Evolutionary conservation across 2,329 filamentous ascomycete species (phyloP).

Genomic region (Scleromitrula shiraiana): DNA sequence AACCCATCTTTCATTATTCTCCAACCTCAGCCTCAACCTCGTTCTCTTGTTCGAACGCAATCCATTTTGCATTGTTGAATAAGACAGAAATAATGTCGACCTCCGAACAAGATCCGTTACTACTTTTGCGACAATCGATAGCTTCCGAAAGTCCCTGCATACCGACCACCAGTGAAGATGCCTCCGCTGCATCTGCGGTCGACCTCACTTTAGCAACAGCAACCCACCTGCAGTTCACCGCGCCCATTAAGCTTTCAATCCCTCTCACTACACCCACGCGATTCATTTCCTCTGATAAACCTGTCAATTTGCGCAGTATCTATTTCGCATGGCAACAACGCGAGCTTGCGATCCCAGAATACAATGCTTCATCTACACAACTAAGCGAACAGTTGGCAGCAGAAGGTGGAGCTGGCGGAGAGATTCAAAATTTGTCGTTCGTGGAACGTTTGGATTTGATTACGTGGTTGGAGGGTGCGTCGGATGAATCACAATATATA

Average conservation of each 20-base stretch:
- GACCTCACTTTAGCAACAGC: constrained; percentile 59
- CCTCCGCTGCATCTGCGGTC: constrained; percentile 50
- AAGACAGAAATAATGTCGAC: constrained; percentile 55
- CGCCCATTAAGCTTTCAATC: constrained; percentile 52
- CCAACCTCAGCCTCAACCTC: too few relatives aligned
- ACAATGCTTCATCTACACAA: constrained; percentile 74
- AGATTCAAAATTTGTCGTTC: constrained; percentile 83
- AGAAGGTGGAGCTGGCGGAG: constrained; percentile 48
- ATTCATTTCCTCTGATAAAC: constrained; percentile 68
- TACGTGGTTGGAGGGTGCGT: constrained; percentile 85
- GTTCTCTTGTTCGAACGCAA: too few relatives aligned
- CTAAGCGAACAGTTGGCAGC: constrained; percentile 66
- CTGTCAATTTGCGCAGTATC: constrained; percentile 84
- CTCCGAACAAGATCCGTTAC: constrained; percentile 60
- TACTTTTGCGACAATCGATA: constrained; percentile 78
- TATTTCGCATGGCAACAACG: constrained; percentile 96
- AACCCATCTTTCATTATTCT: too few relatives aligned
- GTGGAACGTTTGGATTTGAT: constrained; percentile 87
- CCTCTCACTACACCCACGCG: constrained; percentile 70
- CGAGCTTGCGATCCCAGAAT: constrained; percentile 81
- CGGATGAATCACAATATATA: constrained; percentile 88
- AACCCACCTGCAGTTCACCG: constrained; percentile 68
- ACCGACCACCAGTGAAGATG: constrained; percentile 63
- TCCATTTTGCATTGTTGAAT: too few relatives aligned
- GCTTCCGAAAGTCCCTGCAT: constrained; percentile 60